phyloP scores from a whole-genome alignment of 805 yeast species.

The Starmerella stellata region DNA sequence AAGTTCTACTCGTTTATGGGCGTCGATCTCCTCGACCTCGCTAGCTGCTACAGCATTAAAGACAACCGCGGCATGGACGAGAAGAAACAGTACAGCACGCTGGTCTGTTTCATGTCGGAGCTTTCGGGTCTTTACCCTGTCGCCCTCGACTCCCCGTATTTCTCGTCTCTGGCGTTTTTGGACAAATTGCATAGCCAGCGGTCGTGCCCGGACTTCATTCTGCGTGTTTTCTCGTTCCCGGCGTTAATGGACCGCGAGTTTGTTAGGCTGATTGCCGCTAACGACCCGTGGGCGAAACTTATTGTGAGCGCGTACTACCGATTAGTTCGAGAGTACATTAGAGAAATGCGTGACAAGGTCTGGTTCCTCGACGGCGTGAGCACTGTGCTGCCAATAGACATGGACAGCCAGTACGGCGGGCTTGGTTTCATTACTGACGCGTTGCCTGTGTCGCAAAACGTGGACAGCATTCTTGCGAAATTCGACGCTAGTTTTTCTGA shows the following conservation, averaged over 20 bases:
- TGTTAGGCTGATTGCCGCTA: conserved; percentile 57
- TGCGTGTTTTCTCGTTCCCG: conserved; percentile 81
- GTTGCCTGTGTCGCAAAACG: conserved; percentile 21
- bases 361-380: conserved; percentile 92
- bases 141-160: conserved; percentile 62
- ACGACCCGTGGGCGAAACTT: conserved; percentile 75
- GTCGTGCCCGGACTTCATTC: conserved; percentile 65
- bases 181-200: conserved; percentile 64
- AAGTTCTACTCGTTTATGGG: conserved; percentile 53
- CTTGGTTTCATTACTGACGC: conserved; percentile 28
- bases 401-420: conserved; percentile 65
- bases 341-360: conserved; percentile 72
- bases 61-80: conserved; percentile 7
- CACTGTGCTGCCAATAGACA: conserved; percentile 75
- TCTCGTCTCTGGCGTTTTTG: conserved; percentile 70
- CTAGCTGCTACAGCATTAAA: conserved; percentile 29
- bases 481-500: conserved; percentile 19
- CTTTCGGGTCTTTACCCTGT: conserved; percentile 78
- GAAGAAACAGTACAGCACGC: conserved; percentile 12
- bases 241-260: conserved; percentile 73
- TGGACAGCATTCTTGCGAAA: conserved; percentile 16
- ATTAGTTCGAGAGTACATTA: conserved; percentile 59
- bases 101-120: conserved; percentile 62
- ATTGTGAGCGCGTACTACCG: conserved; percentile 81
- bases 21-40: conserved; percentile 79